These are phyloP conservation scores for Ambrosia trifida DNA, from an alignment of 129 eudicot species.

Conservation along the genomic window DNA sequence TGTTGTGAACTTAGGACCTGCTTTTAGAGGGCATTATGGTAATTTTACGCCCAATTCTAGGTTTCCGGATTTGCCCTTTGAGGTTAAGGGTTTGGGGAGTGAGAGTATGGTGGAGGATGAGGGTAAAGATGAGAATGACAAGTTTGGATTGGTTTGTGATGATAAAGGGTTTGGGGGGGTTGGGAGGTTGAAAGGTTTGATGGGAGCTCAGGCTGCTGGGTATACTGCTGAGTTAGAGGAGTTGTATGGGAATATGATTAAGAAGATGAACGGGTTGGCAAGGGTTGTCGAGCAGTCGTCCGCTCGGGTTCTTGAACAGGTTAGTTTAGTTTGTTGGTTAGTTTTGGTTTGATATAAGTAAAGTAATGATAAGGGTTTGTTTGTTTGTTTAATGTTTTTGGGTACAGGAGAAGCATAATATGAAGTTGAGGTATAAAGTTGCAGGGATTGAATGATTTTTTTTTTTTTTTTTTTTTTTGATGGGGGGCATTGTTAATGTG, in stretches of 20 bases:
- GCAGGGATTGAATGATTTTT: constrained; percentile 69
- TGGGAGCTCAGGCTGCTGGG: constrained; percentile 53
- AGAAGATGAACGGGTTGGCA: constrained; percentile 58
- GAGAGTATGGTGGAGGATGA: constrained; percentile 64
- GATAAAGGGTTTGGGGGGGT: constrained; percentile 56
- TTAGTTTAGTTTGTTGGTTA: constrained; percentile 15
- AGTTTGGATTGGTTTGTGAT: constrained; percentile 47
- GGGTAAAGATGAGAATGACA: constrained; percentile 43
- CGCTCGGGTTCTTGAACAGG: constrained; percentile 83
- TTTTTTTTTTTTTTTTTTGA: too few relatives aligned
- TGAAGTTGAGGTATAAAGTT: constrained; percentile 73
- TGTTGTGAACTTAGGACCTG: constrained; percentile 78
- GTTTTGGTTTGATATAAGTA: background rate
- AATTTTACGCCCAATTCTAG: constrained; percentile 53
- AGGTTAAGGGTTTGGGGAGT: constrained; percentile 29
- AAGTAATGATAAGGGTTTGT: background rate
- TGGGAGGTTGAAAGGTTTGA: constrained; percentile 55
- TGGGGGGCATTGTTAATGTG: background rate
- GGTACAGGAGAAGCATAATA: constrained; percentile 65
- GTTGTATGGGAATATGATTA: constrained; percentile 81
- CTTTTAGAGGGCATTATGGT: constrained; percentile 71
- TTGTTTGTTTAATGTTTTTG: background rate
- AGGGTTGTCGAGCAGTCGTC: constrained; percentile 68
- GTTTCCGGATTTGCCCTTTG: constrained; percentile 58
- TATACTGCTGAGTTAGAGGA: constrained; percentile 69